Evolutionary conservation across 2,329 filamentous ascomycete genomes (phyloP).

Genomic region (Escovopsis weberi): DNA sequence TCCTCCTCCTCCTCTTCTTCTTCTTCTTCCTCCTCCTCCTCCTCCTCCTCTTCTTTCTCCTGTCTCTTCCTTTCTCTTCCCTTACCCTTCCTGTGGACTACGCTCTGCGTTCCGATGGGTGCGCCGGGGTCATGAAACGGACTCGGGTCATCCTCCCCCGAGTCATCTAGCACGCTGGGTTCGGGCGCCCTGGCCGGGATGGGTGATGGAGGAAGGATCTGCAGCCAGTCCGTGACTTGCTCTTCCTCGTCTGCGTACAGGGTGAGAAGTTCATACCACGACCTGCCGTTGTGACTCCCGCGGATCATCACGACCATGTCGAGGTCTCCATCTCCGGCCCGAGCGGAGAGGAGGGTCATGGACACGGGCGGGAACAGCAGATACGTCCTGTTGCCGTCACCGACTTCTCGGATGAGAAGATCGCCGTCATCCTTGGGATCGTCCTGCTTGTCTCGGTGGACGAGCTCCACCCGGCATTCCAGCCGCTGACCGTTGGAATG

Average conservation of each 20-base stretch:
- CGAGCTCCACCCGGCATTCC: slow-evolving; percentile 75
- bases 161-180: slow-evolving; percentile 17
- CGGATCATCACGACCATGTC: slow-evolving; percentile 82
- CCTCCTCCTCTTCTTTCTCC: slow-evolving; percentile 2
- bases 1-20: slow-evolving; percentile 11
- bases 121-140: slow-evolving; percentile 13
- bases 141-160: slow-evolving; percentile 11
- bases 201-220: slow-evolving; percentile 49
- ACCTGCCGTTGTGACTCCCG: slow-evolving; percentile 45
- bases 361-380: slow-evolving; percentile 85
- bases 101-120: slow-evolving; percentile 17
- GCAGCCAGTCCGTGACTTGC: slow-evolving; percentile 72
- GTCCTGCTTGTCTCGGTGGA: slow-evolving; percentile 68
- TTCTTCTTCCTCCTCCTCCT: slow-evolving; percentile 23
- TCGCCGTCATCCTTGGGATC: slow-evolving; percentile 58
- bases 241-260: slow-evolving; percentile 63
- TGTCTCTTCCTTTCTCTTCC: too few species aligned
- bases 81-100: slow-evolving; percentile 7
- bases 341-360: slow-evolving; percentile 58
- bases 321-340: slow-evolving; percentile 52
- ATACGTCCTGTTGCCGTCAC: slow-evolving; percentile 56
- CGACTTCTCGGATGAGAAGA: slow-evolving; percentile 84
- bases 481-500: slow-evolving; percentile 86
- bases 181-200: slow-evolving; percentile 29
- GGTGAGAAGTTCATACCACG: slow-evolving; percentile 78